These are phyloP conservation scores for Serendipita sp. DNA, from an alignment of 768 basidiomycete genomes.

Conservation along the genomic window DNA sequence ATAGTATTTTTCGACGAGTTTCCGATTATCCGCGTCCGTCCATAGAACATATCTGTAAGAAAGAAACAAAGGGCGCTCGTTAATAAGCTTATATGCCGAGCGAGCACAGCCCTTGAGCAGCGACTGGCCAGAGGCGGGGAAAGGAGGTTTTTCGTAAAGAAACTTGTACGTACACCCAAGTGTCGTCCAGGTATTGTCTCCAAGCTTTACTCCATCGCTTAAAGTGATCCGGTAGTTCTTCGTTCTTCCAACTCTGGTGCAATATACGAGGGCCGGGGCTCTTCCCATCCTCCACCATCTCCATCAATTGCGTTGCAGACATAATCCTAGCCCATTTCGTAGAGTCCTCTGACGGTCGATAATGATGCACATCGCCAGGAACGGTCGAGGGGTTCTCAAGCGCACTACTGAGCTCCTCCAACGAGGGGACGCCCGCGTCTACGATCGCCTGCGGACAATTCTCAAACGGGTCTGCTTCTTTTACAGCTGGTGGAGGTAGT, in stretches of 20 bases:
- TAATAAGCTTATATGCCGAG: too few relatives aligned
- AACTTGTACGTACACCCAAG: neutral
- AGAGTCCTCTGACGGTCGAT: neutral
- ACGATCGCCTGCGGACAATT: neutral
- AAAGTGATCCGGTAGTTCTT: neutral
- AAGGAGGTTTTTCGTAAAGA: neutral
- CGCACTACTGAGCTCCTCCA: neutral
- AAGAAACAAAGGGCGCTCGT: neutral
- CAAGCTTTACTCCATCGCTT: slow-evolving; percentile 2
- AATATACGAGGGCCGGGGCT: neutral
- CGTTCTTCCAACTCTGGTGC: slow-evolving; percentile 3
- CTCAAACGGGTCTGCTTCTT: neutral
- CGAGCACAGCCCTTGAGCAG: neutral
- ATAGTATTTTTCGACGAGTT: neutral
- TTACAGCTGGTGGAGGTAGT: neutral
- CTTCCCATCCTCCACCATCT: neutral
- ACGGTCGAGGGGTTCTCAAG: neutral
- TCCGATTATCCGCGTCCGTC: slow-evolving; percentile 1
- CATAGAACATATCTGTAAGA: neutral
- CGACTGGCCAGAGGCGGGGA: neutral
- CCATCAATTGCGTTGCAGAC: neutral
- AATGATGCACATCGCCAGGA: neutral
- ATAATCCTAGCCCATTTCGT: neutral
- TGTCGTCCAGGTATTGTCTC: neutral
- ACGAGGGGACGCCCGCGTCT: neutral